phyloP scores from a whole-genome alignment of 208 protist species.

The Trypanosoma mega region DNA sequence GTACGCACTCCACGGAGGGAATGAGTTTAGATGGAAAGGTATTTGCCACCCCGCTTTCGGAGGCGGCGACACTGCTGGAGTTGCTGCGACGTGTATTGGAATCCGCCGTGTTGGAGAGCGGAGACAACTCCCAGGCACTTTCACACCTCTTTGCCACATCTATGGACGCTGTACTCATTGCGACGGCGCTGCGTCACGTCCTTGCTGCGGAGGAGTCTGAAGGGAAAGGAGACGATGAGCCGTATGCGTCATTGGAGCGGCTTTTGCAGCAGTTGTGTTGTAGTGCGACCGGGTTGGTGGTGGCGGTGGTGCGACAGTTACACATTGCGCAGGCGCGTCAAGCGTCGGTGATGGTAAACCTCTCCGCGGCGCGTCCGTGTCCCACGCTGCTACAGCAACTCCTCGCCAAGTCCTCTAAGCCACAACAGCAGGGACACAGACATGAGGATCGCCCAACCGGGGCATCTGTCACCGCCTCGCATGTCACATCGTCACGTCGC shows the following conservation, averaged over 20 bases:
- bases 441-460: too few species aligned
- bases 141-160: slow-evolving; percentile 37
- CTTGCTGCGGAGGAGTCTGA: slow-evolving; percentile 1
- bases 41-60: slow-evolving; percentile 5
- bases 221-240: background rate
- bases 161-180: slow-evolving; percentile 15
- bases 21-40: background rate
- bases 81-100: slow-evolving; percentile 34
- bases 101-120: slow-evolving; percentile 25
- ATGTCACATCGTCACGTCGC: too few species aligned
- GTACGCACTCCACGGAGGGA: background rate
- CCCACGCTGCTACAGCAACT: slow-evolving; percentile 45
- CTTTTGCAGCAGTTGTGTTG: slow-evolving; percentile 27
- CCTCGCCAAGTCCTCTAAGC: slow-evolving; percentile 46
- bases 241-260: background rate
- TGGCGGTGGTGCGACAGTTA: slow-evolving; percentile 38
- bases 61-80: slow-evolving; percentile 31
- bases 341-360: slow-evolving; percentile 15
- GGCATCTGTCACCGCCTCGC: too few species aligned
- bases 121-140: slow-evolving; percentile 40
- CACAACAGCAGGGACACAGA: too few species aligned
- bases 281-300: slow-evolving; percentile 38
- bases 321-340: slow-evolving; percentile 34
- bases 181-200: slow-evolving; percentile 21
- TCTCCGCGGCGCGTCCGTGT: slow-evolving; percentile 51